A percentile compares a stretch with the other conserved stretches of the same genome.
These are phyloP conservation scores for Backusella parvicylindrica DNA, from an alignment of 192 early-diverging fungal genomes.

Conservation along the genomic window DNA sequence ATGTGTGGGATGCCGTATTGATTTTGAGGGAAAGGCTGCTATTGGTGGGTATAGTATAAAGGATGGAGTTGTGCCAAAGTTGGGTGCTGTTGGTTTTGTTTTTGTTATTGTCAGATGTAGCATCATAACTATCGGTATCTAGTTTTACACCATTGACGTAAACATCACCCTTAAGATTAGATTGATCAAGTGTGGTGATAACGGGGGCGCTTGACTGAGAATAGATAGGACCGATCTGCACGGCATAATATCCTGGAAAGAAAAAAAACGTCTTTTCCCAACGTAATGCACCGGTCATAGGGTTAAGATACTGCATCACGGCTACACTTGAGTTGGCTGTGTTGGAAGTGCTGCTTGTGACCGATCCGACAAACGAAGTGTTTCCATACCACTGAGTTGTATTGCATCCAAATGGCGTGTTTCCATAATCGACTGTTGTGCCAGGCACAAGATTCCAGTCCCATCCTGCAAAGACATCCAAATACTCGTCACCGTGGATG, in stretches of 20 bases:
- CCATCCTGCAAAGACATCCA: conserved; percentile 28
- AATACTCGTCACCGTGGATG: conserved; percentile 20
- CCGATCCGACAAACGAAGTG: conserved; percentile 25
- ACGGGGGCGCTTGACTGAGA: background rate
- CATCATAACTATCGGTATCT: background rate
- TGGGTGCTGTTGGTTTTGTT: background rate
- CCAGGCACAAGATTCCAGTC: conserved; percentile 31
- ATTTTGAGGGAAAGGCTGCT: background rate
- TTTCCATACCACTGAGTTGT: conserved; percentile 15
- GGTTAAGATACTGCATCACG: conserved; percentile 27
- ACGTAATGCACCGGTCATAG: background rate
- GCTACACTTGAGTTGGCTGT: conserved; percentile 11
- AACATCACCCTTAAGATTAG: conserved; percentile 15
- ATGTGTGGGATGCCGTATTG: background rate
- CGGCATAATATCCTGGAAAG: conserved; percentile 19
- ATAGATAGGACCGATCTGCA: conserved; percentile 6
- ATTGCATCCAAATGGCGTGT: conserved; percentile 12
- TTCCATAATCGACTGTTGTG: conserved; percentile 24
- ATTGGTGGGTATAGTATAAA: conserved; percentile 2
- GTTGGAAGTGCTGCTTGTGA: background rate
- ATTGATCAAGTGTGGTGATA: conserved; percentile 24
- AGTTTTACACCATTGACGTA: background rate
- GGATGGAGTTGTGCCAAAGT: conserved; percentile 22
- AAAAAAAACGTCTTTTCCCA: conserved; percentile 29
- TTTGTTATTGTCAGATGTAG: too few species aligned